A percentile compares a stretch with the other conserved stretches of the same genome.
Conservation (phyloP, 2,329 filamentous ascomycete species). For the Mycosphaerella sp. region DNA sequence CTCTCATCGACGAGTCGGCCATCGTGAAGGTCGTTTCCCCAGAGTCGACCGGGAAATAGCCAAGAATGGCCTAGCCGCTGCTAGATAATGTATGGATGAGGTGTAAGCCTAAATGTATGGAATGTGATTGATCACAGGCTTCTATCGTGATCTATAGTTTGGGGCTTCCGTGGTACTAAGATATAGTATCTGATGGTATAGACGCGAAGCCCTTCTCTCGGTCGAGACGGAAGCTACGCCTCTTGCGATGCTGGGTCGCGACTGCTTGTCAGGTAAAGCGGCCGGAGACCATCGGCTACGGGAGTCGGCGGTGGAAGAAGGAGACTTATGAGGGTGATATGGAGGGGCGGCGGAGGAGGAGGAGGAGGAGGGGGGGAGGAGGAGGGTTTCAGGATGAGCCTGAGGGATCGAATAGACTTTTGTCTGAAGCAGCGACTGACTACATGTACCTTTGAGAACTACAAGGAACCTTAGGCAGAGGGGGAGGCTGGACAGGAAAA, state of each 20-base stretch:
- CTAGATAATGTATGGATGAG: neutral
- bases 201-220: neutral
- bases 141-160: slow-evolving; percentile 6
- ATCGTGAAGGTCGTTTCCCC: slow-evolving; percentile 11
- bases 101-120: neutral
- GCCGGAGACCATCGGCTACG: neutral
- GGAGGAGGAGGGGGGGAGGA: neutral
- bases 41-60: neutral
- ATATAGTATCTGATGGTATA: no score
- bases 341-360: neutral
- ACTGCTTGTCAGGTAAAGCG: neutral
- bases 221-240: slow-evolving; percentile 1
- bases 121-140: neutral
- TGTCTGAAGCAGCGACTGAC: no score
- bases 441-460: no score
- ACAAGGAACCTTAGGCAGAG: neutral
- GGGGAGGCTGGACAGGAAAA: neutral
- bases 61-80: neutral
- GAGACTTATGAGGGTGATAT: neutral
- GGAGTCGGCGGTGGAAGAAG: neutral
- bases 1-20: slow-evolving; percentile 38
- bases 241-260: neutral
- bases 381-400: no score
- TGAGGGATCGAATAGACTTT: neutral
- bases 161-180: no score